Percentiles rank a stretch among this genome's conserved stretches.
These are phyloP conservation scores for Fonsecaea monophora DNA, from an alignment of 2,329 filamentous ascomycete species.

Conservation along the genomic window DNA sequence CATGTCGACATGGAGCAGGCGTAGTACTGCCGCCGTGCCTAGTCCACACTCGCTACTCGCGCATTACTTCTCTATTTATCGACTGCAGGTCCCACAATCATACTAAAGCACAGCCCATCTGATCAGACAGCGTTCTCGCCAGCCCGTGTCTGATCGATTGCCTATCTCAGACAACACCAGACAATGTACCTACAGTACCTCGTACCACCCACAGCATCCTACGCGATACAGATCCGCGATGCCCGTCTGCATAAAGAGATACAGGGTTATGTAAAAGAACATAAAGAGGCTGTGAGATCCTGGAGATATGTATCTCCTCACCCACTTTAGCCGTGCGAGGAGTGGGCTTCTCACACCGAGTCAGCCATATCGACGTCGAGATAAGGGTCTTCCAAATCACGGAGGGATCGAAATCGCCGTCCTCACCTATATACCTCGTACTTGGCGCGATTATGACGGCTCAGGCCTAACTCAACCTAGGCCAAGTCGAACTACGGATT, in stretches of 20 bases:
- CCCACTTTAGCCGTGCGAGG: neutral
- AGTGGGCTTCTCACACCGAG: neutral
- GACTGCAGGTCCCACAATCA: neutral
- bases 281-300: neutral
- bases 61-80: neutral
- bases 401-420: neutral
- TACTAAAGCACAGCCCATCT: too few relatives aligned
- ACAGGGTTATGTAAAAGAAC: neutral
- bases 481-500: neutral
- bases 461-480: neutral
- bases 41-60: neutral
- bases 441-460: neutral
- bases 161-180: neutral
- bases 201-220: neutral
- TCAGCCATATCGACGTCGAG: slow-evolving; percentile 1
- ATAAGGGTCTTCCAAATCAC: neutral
- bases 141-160: neutral
- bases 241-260: neutral
- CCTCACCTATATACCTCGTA: too few relatives aligned
- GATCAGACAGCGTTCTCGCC: too few relatives aligned
- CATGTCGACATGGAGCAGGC: neutral
- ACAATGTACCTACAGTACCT: too few relatives aligned
- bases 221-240: neutral
- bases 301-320: neutral
- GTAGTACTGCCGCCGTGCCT: neutral